phyloP scores from a whole-genome alignment of 2,329 filamentous ascomycete genomes.

The Rutstroemia sp. region DNA sequence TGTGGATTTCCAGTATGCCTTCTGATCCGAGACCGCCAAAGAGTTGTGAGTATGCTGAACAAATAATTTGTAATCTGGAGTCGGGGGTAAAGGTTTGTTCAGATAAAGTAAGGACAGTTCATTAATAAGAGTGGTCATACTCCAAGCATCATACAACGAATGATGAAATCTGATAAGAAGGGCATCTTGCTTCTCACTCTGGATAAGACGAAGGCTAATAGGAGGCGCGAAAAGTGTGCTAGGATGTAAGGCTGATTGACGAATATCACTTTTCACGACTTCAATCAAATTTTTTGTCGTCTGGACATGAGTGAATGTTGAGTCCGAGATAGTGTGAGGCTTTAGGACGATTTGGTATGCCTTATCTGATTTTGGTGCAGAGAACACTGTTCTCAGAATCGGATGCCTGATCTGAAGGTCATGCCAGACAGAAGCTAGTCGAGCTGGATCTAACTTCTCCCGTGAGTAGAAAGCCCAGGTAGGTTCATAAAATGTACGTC shows the following conservation, averaged over 20 bases:
- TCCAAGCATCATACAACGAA: slow-evolving; percentile 1
- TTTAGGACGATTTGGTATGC: not conserved
- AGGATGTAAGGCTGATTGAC: not conserved
- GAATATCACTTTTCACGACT: not conserved
- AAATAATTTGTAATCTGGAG: not conserved
- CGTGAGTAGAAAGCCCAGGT: not conserved
- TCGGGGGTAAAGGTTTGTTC: not conserved
- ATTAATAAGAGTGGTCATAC: not conserved
- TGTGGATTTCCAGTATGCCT: not conserved
- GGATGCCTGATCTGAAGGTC: not conserved
- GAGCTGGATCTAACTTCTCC: not conserved
- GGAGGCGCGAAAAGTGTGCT: not conserved
- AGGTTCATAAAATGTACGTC: slow-evolving; percentile 1
- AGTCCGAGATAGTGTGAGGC: not conserved
- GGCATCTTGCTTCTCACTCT: not conserved
- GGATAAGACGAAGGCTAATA: not conserved
- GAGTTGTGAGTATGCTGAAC: not conserved
- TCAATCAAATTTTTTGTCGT: not conserved
- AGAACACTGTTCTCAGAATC: not conserved
- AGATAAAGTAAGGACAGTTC: not conserved
- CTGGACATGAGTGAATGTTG: not conserved
- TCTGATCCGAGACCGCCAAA: not conserved
- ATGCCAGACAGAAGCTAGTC: not conserved
- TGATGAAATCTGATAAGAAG: not conserved
- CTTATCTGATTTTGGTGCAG: not conserved